Base-by-base conservation (phyloP, 352 stramenopile species). In the Pythium aristosporum region DNA sequence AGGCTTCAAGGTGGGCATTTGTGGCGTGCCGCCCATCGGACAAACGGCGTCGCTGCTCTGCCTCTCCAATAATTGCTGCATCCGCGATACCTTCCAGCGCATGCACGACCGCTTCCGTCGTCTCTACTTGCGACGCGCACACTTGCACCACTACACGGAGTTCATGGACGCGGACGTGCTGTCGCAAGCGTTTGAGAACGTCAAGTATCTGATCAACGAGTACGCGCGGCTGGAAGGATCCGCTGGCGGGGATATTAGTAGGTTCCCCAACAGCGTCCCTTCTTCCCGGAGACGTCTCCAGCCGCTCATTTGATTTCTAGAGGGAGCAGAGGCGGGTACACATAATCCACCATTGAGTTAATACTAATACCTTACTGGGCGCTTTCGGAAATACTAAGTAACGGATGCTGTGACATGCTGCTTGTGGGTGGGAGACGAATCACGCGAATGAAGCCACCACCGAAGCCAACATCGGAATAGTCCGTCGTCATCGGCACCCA, bases 1-100 rank as follows among this genome's bases (percentile, higher is more conserved):
- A 62, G 90, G 90, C 13, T 97, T 97, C 71, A 97, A 97, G 67
- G 71, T 96, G 21, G 89, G 87, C 0, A 64, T 95, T 8, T 96
- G 87, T 57, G 65, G 55, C 16, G 84, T 89, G 28, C 74, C 84
- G 1, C 79, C 87, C 4, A 74, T 94, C 32, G 75, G 75, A 8
- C 77, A 88, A 37, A 68, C 51, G 16, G 73, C 79, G 15, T 88
- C 88, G n/a, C 65, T 97, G 42, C 69, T 96, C 10, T 92, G 80
- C 47, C 61, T 97, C 1, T 87, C 84, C 34, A 97, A 96, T 72
- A 93, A 94, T 68, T 92, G 84, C 74, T 95, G 85, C 68, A 92
- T 96, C 53, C 79, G 76, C 28, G 75, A 90, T 30, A 96, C 85
- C 6, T 96, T 97, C 61, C 71, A 85, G 63, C 74, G 82, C 10